Evolutionary conservation across 2,329 filamentous ascomycete genomes (phyloP), one percentile per base, ranked within the genome.

Genomic region (Epichloe aotearoae): DNA sequence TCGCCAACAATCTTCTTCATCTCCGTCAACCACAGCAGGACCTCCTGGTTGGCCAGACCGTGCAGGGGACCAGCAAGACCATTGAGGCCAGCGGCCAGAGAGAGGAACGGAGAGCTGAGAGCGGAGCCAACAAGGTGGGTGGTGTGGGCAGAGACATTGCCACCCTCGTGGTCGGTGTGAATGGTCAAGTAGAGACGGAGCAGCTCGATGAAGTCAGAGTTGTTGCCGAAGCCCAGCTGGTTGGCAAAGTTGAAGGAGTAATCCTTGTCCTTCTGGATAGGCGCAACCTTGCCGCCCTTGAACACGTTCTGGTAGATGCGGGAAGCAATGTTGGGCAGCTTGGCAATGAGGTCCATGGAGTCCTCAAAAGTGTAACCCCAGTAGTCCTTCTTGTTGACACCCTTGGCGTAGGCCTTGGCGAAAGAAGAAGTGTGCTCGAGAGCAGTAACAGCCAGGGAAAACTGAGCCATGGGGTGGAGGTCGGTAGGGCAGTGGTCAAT

Each of bases 271-370:
- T 95, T 94, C 80, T 97, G 84, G 70, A 95, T 82, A 51, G 89
- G 71, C 54, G 88, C 87, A 61, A 98, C 91, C 84, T 97, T 97
- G 76, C 93, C 93, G 67, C 95, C 93, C 84, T 97, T 96, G 88
- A 95, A 98, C 71, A 97, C 85, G 73, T 98, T 98, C 79, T 95
- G 93, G 84, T 98, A 98, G 81, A 98, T 98, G 76, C 89, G 88
- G 57, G 93, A 79, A 58, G 93, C 93, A 65, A 98, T 96, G 70
- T 88, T 96, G 69, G 93, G 93, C 63, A 98, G 87, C 84, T 97
- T 97, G 68, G 93, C 93, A 70, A 98, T 98, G 70, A 98, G 79
- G 75, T 98, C 91, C 91, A 98, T 97, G 56, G 90, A 93, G 76
- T 98, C 93, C 82, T 98, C 93, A 66, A 94, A 98, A 63, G 90